These are phyloP conservation scores for Lactifluus echinatus DNA, from an alignment of 768 basidiomycete species.

Conservation along the genomic window DNA sequence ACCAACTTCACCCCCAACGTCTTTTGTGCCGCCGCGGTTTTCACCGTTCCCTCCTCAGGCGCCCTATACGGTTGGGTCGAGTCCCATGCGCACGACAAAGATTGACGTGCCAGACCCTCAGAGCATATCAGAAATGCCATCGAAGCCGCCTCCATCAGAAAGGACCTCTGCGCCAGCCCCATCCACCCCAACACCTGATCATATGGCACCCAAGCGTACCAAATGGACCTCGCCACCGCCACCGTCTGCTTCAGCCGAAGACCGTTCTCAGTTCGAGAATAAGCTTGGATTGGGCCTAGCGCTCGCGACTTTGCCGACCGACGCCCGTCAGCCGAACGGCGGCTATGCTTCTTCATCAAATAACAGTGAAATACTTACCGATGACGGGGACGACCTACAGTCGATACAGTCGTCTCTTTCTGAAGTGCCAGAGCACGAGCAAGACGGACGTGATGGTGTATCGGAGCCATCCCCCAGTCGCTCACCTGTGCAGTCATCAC, in stretches of 20 bases:
- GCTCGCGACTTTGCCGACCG: slow-evolving; percentile 57
- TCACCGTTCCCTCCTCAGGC: slow-evolving; percentile 52
- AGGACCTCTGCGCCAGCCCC: slow-evolving; percentile 11
- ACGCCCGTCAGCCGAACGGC: slow-evolving; percentile 45
- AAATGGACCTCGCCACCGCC: slow-evolving; percentile 87
- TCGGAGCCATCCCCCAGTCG: slow-evolving; percentile 11
- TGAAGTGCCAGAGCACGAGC: slow-evolving; percentile 5
- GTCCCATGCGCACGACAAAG: slow-evolving; percentile 44
- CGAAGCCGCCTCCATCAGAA: slow-evolving; percentile 25
- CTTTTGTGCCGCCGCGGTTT: slow-evolving; percentile 39
- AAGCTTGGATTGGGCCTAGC: slow-evolving; percentile 57
- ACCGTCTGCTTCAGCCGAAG: slow-evolving; percentile 59
- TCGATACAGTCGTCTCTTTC: slow-evolving; percentile 45
- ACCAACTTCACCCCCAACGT: slow-evolving; percentile 35
- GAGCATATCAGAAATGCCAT: slow-evolving; percentile 39
- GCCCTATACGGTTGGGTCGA: slow-evolving; percentile 59
- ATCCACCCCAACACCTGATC: slow-evolving; percentile 31
- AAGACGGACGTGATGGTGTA: background rate
- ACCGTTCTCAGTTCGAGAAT: slow-evolving; percentile 58
- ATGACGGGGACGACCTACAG: slow-evolving; percentile 68
- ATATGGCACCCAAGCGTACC: slow-evolving; percentile 72
- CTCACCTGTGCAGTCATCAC: slow-evolving; percentile 7
- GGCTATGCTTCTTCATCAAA: slow-evolving; percentile 46
- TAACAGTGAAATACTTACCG: slow-evolving; percentile 56
- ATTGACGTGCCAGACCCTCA: slow-evolving; percentile 32